Evolutionary conservation across 106 monocot species (phyloP).

Genomic region (Dendrobium officinale): DNA sequence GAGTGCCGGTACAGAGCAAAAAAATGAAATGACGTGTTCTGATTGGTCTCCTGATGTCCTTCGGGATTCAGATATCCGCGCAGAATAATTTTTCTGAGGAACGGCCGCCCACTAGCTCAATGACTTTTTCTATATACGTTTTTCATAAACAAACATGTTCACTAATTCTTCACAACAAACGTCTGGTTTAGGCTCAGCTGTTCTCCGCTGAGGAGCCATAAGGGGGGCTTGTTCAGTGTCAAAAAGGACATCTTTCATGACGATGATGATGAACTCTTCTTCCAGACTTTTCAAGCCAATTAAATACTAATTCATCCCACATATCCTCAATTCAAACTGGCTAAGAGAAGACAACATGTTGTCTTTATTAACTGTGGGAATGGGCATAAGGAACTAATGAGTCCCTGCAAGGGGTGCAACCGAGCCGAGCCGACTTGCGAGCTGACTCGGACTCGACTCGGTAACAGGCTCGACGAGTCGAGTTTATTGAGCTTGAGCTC

Average conservation of each 20-base stretch:
- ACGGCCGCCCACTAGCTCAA: no score
- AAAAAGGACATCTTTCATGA: neutral
- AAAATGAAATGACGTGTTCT: no score
- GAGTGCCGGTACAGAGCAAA: no score
- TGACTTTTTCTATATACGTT: no score
- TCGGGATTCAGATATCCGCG: no score
- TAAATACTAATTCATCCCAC: neutral
- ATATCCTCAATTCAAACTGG: neutral
- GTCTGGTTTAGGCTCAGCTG: neutral
- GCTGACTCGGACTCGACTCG: no score
- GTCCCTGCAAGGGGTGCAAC: neutral
- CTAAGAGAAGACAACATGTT: neutral
- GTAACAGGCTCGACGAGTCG: no score
- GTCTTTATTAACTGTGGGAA: neutral
- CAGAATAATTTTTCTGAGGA: no score
- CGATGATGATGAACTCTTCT: neutral
- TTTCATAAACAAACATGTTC: neutral
- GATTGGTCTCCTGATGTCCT: no score
- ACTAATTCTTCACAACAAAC: neutral
- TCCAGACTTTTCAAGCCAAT: conserved; percentile 1
- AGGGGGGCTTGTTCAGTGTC: neutral
- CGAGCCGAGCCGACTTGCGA: no score
- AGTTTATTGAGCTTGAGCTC: no score
- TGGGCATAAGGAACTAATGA: neutral
- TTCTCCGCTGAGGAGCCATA: neutral